Percentiles rank a stretch among this genome's conserved stretches.
phyloP scores from a whole-genome alignment of 495 filamentous ascomycete species.

The Annulohypoxylon maeteangense region DNA sequence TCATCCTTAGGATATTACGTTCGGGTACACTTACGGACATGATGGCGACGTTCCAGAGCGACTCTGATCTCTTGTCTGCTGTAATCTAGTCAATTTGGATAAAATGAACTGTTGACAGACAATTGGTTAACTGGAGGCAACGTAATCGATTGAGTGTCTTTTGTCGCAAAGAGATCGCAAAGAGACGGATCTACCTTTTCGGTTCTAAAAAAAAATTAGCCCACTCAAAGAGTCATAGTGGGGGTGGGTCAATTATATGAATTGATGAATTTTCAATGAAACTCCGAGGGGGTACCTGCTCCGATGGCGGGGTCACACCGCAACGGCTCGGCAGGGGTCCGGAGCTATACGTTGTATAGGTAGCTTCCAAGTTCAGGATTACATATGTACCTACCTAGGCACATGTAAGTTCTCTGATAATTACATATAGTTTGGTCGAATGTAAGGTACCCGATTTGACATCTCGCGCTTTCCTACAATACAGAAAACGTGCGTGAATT shows the following conservation, averaged over 20 bases:
- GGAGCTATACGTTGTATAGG: too few species aligned
- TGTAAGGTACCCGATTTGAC: neutral
- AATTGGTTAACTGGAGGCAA: constrained; percentile 7
- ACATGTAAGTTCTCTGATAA: too few species aligned
- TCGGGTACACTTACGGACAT: constrained; percentile 47
- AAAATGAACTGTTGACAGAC: neutral
- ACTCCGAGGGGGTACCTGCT: constrained; percentile 15
- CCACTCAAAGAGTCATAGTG: constrained; percentile 32
- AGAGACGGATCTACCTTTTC: constrained; percentile 17
- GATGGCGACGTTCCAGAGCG: constrained; percentile 12
- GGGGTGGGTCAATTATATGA: constrained; percentile 32
- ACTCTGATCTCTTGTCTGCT: neutral
- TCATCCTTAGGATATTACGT: neutral
- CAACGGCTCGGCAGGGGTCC: neutral
- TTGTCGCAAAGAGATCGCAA: constrained; percentile 24
- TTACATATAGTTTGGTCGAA: neutral
- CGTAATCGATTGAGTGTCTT: constrained; percentile 5
- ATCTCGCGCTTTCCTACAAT: neutral
- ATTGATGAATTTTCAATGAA: constrained; percentile 23
- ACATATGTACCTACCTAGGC: too few species aligned
- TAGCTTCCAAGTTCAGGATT: neutral
- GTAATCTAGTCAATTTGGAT: neutral
- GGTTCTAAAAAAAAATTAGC: constrained; percentile 35
- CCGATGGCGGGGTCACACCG: constrained; percentile 30
- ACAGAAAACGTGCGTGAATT: neutral